Evolutionary conservation across 179 eudicot genomes (phyloP).

Genomic region (Carnegiea gigantea): DNA sequence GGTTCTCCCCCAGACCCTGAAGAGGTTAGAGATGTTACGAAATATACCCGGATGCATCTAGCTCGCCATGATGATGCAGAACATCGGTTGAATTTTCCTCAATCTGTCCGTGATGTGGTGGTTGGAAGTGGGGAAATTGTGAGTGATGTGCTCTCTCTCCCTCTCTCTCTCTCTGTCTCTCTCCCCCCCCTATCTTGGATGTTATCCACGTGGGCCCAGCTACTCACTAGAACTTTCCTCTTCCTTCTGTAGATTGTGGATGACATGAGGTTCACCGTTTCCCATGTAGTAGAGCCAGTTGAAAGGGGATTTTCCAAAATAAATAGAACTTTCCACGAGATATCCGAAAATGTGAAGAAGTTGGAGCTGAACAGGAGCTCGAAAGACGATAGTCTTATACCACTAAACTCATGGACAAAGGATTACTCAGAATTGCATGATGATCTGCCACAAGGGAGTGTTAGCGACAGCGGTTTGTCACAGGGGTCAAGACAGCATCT

Average conservation of each 20-base stretch:
- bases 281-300: constrained; percentile 94
- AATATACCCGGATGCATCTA: constrained; percentile 49
- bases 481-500: constrained; percentile 44
- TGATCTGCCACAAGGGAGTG: constrained; percentile 58
- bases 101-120: constrained; percentile 92
- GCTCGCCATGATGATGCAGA: constrained; percentile 60
- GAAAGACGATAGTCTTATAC: constrained; percentile 80
- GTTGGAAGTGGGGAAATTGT: constrained; percentile 95
- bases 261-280: constrained; percentile 95
- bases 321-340: constrained; percentile 75
- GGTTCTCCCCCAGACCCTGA: constrained; percentile 89
- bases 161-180: background rate
- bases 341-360: constrained; percentile 81
- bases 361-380: constrained; percentile 62
- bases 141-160: constrained; percentile 28
- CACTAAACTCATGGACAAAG: constrained; percentile 61
- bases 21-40: constrained; percentile 77
- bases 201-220: background rate
- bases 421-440: constrained; percentile 74
- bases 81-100: constrained; percentile 71
- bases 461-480: constrained; percentile 83
- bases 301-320: constrained; percentile 90
- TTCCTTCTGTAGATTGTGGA: constrained; percentile 62
- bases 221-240: constrained; percentile 11
- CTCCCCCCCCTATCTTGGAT: background rate